A percentile compares a stretch with the other conserved stretches of the same genome.
These are phyloP conservation scores for Nannizzia gypsea DNA, from an alignment of 2,329 filamentous ascomycete genomes.

Conservation along the genomic window DNA sequence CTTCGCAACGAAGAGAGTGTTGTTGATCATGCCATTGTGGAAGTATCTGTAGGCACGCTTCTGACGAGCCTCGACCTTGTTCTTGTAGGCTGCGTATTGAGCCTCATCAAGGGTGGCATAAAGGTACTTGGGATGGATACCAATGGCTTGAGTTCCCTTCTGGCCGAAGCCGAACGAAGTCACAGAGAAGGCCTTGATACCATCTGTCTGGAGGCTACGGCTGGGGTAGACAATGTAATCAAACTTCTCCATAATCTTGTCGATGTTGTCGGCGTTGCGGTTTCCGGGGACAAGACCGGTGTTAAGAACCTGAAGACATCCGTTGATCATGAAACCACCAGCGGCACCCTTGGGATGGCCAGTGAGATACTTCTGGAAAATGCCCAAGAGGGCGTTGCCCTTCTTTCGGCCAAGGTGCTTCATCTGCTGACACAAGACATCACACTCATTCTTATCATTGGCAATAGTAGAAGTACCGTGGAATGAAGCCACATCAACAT, in stretches of 20 bases:
- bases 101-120: constrained; percentile 85
- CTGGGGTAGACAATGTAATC: constrained; percentile 97
- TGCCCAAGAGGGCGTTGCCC: constrained; percentile 89
- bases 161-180: constrained; percentile 99
- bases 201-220: constrained; percentile 90
- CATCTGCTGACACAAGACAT: constrained; percentile 92
- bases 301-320: constrained; percentile 90
- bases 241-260: constrained; percentile 92
- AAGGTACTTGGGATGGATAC: constrained; percentile 91
- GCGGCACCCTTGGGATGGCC: constrained; percentile 98
- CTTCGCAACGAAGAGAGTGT: constrained; percentile 95
- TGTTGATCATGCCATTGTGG: constrained; percentile 97
- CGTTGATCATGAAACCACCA: constrained; percentile 99
- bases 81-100: constrained; percentile 69
- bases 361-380: constrained; percentile 99
- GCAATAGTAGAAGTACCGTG: constrained; percentile 97
- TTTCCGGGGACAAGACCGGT: constrained; percentile 89
- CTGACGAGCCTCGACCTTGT: constrained; percentile 82
- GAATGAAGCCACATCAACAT: constrained; percentile 91
- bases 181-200: constrained; percentile 95
- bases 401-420: constrained; percentile 88
- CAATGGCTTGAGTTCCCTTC: constrained; percentile 95
- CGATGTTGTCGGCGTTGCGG: constrained; percentile 94
- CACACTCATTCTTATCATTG: constrained; percentile 99
- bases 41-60: constrained; percentile 99